phyloP scores from a whole-genome alignment of 106 monocot species.

The Allium cepa region DNA sequence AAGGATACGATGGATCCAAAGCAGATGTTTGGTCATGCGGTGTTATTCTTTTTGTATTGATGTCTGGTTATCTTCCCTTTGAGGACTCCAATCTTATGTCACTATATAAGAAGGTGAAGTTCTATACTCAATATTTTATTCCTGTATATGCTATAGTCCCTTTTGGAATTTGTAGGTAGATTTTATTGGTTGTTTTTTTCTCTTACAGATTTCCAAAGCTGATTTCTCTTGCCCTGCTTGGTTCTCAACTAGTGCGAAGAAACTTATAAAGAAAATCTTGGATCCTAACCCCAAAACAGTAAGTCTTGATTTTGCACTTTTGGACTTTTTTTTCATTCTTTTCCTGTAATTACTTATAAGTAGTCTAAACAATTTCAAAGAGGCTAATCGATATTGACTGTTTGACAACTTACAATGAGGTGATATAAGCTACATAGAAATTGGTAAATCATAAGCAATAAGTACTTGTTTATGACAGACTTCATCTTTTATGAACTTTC shows the following conservation, averaged over 20 bases:
- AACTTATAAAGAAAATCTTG: conserved; percentile 84
- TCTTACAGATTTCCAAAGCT: conserved; percentile 84
- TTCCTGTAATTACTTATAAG: no score
- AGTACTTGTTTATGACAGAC: no score
- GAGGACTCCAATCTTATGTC: conserved; percentile 68
- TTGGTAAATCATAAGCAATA: no score
- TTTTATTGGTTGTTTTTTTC: not conserved
- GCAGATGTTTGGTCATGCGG: conserved; percentile 98
- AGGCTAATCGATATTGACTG: no score
- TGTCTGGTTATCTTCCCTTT: conserved; percentile 92
- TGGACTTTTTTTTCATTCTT: not conserved
- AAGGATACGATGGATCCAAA: conserved; percentile 93
- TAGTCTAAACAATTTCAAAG: no score
- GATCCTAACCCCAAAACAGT: conserved; percentile 87
- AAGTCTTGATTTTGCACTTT: conserved; percentile 2
- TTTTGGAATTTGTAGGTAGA: not conserved
- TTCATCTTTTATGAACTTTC: no score
- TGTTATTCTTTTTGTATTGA: conserved; percentile 82
- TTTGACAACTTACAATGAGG: no score
- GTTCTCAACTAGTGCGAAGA: conserved; percentile 93
- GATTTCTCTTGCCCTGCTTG: conserved; percentile 86
- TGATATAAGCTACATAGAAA: no score
- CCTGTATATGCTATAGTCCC: not conserved
- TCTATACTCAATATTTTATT: not conserved
- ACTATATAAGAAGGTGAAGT: conserved; percentile 69